Evolutionary conservation across 345 rosid species (phyloP).

Genomic region (Mercurialis annua): DNA sequence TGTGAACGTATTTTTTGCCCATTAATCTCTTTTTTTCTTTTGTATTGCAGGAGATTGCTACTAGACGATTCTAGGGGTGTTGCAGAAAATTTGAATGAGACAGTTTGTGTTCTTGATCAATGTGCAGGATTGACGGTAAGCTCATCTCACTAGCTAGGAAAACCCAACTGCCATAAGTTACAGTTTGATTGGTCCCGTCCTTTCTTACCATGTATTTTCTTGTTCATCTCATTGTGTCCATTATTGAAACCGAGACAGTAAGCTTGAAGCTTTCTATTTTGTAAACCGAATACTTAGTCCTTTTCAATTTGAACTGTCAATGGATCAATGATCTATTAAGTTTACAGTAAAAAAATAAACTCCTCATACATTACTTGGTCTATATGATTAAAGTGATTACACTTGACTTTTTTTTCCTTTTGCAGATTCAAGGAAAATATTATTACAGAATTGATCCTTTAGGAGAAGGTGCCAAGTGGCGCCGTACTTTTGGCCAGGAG

Average conservation of each 20-base stretch:
- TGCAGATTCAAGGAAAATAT: conserved; percentile 89
- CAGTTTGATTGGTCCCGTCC: not conserved
- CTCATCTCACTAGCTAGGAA: conserved; percentile 10
- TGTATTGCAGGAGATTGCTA: conserved; percentile 71
- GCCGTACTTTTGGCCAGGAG: conserved; percentile 86
- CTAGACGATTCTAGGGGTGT: conserved; percentile 94
- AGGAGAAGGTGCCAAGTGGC: conserved; percentile 96
- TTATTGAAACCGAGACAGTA: not conserved
- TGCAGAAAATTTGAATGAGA: conserved; percentile 79
- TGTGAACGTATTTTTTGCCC: conserved; percentile 9
- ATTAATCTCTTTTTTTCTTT: conserved; percentile 8
- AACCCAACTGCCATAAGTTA: not conserved
- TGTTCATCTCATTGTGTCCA: not conserved
- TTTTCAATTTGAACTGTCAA: not conserved
- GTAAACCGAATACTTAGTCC: not conserved
- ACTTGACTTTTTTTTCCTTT: conserved; percentile 2
- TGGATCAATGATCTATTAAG: not conserved
- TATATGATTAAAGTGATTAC: not conserved
- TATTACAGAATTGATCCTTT: conserved; percentile 77
- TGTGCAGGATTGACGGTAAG: conserved; percentile 83
- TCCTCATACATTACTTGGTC: not conserved
- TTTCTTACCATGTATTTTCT: not conserved
- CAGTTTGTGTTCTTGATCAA: conserved; percentile 58
- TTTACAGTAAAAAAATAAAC: not conserved
- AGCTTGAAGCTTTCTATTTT: not conserved